Conservation (phyloP, 768 basidiomycete genomes). For the Naganishia vaughanmartiniae region DNA sequence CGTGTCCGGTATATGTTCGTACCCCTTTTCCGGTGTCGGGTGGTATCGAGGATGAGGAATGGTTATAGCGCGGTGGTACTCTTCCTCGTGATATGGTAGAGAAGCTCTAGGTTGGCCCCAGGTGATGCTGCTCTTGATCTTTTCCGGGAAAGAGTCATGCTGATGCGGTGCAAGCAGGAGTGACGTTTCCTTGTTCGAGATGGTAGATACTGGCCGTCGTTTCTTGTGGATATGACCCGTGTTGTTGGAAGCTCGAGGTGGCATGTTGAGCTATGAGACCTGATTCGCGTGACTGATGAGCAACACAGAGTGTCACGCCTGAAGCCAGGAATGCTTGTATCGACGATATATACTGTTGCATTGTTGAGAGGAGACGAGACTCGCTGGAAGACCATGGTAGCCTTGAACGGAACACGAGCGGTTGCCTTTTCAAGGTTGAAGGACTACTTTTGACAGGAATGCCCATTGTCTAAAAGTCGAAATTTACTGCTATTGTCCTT, state of each 20-base stretch:
- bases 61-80: not conserved
- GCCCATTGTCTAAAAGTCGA: too few relatives aligned
- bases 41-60: not conserved
- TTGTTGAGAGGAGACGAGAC: not conserved
- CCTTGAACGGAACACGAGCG: too few relatives aligned
- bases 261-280: not conserved
- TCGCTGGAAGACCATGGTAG: not conserved
- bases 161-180: not conserved
- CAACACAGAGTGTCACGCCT: not conserved
- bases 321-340: not conserved
- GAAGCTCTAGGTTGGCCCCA: constrained; percentile 1
- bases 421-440: too few relatives aligned
- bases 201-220: constrained; percentile 13
- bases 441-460: too few relatives aligned
- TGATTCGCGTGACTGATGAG: not conserved
- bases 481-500: too few relatives aligned
- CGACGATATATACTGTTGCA: not conserved
- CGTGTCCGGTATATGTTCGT: not conserved
- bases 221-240: constrained; percentile 20
- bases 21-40: constrained; percentile 2
- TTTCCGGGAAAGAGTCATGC: not conserved
- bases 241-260: not conserved
- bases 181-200: constrained; percentile 1
- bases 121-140: not conserved
- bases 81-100: constrained; percentile 13